Evolutionary conservation across 768 basidiomycete species (phyloP), one percentile per base, ranked within the genome.

Genomic region (Lactarius trivialis): DNA sequence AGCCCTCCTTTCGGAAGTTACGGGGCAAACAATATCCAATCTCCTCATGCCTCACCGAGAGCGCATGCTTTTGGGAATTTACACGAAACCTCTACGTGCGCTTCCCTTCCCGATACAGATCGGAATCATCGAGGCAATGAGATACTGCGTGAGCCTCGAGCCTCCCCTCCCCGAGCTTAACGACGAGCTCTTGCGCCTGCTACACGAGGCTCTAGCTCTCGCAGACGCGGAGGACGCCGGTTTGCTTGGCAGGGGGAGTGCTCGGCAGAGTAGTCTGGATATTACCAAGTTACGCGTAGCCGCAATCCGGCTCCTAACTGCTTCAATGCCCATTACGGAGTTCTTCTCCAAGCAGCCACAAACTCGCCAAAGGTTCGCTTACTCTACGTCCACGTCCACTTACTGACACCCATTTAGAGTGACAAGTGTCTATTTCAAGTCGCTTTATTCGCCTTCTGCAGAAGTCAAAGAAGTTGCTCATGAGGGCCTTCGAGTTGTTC

Each of bases 391-490:
- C 51, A 51, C 26, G 54, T 11, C 12, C 58, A 33, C 57, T 52
- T 49, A 55, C 26, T 33, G 19, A 64, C 45, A 21, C 30, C 45
- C 65, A 15, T 26, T 15, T 41, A 96, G 95, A 68, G 93, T 98
- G 12, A 95, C 94, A 19, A 81, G 90, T 37, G 91, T 98, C 24
- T 98, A 98, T 76, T 99, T 99, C 82, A 98, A 99, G 75, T 94
- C 95, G 12, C 82, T 99, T 34, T 99, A 99, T 74, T 95, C 95
- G 7, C 82, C 87, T 21, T 89, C 88, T 15, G 79, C 85, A 12
- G 93, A 97, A 69, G 89, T 99, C 65, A 98, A 98, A 71, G 88
- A 94, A 66, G 94, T 94, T 8, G 93, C 97, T 0, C 93, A 98
- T 66, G 91, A 97, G 65, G 93, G 93, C 33, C 82, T 98, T 41